Evolutionary conservation across 352 stramenopile genomes (phyloP).

Genomic region (Globisporangium emineosum): DNA sequence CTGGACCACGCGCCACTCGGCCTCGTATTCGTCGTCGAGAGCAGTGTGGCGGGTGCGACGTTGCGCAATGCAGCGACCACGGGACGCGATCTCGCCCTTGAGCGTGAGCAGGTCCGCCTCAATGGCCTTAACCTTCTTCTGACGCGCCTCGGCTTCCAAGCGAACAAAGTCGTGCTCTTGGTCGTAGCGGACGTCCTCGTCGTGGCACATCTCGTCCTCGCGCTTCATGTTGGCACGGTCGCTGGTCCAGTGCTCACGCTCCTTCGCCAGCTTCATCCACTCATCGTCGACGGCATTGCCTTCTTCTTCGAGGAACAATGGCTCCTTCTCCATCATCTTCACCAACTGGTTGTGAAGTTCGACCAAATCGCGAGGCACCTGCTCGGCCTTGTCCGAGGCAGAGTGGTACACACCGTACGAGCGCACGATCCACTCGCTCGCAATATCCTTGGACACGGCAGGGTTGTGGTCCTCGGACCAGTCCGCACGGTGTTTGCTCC

Average conservation of each 20-base stretch:
- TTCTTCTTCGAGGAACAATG: constrained; percentile 73
- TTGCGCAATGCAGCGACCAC: constrained; percentile 68
- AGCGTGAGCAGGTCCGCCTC: constrained; percentile 71
- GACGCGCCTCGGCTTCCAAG: constrained; percentile 62
- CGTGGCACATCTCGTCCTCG: constrained; percentile 83
- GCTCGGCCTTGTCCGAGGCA: constrained; percentile 29
- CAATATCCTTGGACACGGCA: constrained; percentile 84
- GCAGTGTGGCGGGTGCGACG: constrained; percentile 67
- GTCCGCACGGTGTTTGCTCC: constrained; percentile 84
- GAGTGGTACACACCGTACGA: constrained; percentile 85
- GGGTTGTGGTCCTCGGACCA: constrained; percentile 87
- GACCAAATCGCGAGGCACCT: constrained; percentile 69
- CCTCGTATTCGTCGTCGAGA: constrained; percentile 81
- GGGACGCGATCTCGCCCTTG: constrained; percentile 78
- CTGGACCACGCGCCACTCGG: constrained; percentile 81
- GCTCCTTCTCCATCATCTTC: constrained; percentile 85
- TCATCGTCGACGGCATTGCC: constrained; percentile 81
- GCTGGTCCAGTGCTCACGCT: constrained; percentile 87
- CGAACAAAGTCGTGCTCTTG: constrained; percentile 85
- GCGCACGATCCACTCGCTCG: constrained; percentile 85
- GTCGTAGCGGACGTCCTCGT: constrained; percentile 82
- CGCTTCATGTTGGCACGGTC: constrained; percentile 88
- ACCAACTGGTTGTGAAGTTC: constrained; percentile 72
- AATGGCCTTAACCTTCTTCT: constrained; percentile 83
- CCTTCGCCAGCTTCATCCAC: constrained; percentile 88